These are phyloP conservation scores for Endoconidiophora laricicola DNA, from an alignment of 2,329 filamentous ascomycete genomes.

Conservation along the genomic window DNA sequence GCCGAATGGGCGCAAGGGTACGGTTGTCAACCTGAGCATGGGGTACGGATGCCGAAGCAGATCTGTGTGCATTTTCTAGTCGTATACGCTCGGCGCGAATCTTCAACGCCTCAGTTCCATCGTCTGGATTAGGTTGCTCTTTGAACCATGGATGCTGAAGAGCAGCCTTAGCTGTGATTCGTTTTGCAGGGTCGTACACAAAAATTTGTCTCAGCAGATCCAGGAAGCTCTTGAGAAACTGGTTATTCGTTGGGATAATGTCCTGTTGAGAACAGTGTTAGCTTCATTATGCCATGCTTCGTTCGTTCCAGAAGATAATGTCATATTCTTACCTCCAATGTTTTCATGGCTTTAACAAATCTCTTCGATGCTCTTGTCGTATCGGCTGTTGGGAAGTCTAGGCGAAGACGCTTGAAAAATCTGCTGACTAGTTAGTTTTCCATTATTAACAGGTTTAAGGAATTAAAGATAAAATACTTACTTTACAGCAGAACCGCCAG, in stretches of 20 bases:
- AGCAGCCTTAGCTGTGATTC: constrained; percentile 50
- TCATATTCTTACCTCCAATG: constrained; percentile 34
- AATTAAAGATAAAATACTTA: constrained; percentile 22
- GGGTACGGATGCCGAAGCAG: not conserved
- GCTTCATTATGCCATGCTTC: not conserved
- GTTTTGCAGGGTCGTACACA: constrained; percentile 47
- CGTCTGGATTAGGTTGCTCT: constrained; percentile 44
- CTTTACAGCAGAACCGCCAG: constrained; percentile 47
- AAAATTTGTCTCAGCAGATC: constrained; percentile 51
- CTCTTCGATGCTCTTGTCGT: constrained; percentile 47
- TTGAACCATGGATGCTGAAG: constrained; percentile 53
- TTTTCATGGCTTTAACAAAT: constrained; percentile 60
- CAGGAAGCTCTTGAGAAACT: constrained; percentile 45
- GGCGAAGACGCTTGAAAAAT: constrained; percentile 48
- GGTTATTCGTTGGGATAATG: constrained; percentile 43
- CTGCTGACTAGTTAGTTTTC: constrained; percentile 21
- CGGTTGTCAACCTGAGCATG: constrained; percentile 1
- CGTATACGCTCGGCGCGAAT: constrained; percentile 39
- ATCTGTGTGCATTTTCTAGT: constrained; percentile 17
- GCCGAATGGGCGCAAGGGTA: constrained; percentile 5
- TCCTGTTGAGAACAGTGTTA: constrained; percentile 28
- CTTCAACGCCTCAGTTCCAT: constrained; percentile 51
- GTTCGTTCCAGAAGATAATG: not conserved
- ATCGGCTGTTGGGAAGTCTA: constrained; percentile 48
- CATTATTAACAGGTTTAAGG: not conserved